Evolutionary conservation across 2,329 filamentous ascomycete species (phyloP).

Genomic region (Cytospora piceae): DNA sequence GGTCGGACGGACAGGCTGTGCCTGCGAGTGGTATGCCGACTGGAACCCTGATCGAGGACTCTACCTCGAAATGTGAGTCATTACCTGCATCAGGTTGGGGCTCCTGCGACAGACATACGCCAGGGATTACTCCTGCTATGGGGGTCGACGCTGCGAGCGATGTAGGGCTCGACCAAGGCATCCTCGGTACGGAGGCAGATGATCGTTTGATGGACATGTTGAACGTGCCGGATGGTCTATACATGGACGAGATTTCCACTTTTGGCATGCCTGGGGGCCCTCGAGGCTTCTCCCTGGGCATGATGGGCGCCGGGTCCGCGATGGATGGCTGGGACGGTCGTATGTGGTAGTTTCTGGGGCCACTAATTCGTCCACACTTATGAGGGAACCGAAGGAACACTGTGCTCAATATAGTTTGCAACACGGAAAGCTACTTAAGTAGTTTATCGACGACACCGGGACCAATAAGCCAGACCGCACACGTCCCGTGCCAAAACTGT

Average conservation of each 20-base stretch:
- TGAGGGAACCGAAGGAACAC: no score
- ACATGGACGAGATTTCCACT: not conserved
- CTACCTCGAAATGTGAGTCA: not conserved
- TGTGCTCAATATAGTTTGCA: no score
- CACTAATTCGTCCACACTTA: not conserved
- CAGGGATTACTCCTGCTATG: not conserved
- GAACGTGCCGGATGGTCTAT: not conserved
- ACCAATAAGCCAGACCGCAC: no score
- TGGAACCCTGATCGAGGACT: not conserved
- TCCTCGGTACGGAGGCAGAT: not conserved
- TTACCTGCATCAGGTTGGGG: not conserved
- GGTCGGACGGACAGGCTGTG: not conserved
- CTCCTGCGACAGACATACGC: not conserved
- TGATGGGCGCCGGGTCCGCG: conserved; percentile 17
- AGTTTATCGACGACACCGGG: no score
- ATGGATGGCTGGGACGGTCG: conserved; percentile 19
- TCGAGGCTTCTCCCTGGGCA: not conserved
- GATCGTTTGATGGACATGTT: conserved; percentile 11
- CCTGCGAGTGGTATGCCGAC: no score
- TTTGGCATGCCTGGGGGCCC: not conserved
- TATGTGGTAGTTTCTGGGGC: conserved; percentile 1
- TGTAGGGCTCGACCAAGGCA: not conserved
- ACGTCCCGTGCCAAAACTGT: no score
- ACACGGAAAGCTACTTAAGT: no score
- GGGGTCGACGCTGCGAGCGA: not conserved